phyloP scores from a whole-genome alignment of 2,329 filamentous ascomycete genomes.

The Fusarium luffae region DNA sequence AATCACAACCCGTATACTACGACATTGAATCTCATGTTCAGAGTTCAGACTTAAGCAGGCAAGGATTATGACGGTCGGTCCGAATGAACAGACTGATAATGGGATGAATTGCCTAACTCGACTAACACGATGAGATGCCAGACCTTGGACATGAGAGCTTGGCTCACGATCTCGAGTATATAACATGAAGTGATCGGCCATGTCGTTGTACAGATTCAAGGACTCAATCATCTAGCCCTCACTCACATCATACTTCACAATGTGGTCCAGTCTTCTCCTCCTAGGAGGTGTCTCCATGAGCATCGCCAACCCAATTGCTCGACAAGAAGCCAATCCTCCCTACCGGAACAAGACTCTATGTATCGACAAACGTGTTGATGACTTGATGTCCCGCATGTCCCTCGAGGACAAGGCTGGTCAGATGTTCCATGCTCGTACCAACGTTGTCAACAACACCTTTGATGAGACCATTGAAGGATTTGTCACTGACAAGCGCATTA shows the following conservation, averaged over 20 bases:
- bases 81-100: constrained; percentile 19
- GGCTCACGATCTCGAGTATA: neutral
- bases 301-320: constrained; percentile 24
- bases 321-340: constrained; percentile 28
- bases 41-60: constrained; percentile 2
- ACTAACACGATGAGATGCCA: constrained; percentile 8
- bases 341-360: constrained; percentile 41
- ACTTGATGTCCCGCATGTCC: constrained; percentile 59
- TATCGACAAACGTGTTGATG: constrained; percentile 59
- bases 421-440: constrained; percentile 54
- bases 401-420: constrained; percentile 61
- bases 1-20: neutral
- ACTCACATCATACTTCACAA: constrained; percentile 1
- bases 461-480: constrained; percentile 29
- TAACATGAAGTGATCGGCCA: neutral
- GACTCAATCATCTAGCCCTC: neutral
- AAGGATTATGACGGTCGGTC: constrained; percentile 20
- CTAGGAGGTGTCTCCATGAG: constrained; percentile 24
- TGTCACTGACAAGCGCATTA: constrained; percentile 43
- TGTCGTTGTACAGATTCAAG: neutral
- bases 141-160: neutral
- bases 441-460: constrained; percentile 32
- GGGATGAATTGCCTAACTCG: constrained; percentile 2
- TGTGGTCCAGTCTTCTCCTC: constrained; percentile 31
- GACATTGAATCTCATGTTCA: neutral